Base-by-base conservation (phyloP, 1,284 basidiomycete genomes). In the Sphagnurus paluster region DNA sequence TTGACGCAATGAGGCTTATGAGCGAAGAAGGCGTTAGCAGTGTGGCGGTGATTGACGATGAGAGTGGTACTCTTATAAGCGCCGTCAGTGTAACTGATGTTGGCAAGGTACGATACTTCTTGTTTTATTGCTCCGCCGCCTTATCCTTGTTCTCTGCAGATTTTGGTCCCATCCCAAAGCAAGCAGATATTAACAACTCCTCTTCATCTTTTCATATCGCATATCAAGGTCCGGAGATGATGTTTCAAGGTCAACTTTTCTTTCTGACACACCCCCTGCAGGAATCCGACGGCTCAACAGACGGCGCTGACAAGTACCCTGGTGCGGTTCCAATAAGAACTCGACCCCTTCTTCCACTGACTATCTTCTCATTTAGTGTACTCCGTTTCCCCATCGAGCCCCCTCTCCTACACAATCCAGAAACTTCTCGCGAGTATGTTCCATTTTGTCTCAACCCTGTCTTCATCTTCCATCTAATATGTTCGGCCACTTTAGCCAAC, bases 1-100 rank as follows among this genome's bases (percentile, higher is more conserved):
- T 89, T 25, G 82, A 88, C 61, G 86, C 86, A 4, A 90, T 90
- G 87, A 77, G 71, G 48, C 68, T 85, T 23, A 89, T 90, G 87
- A 87, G 84, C 56, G 84, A 87, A 52, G 76, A 84, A 59, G 87
- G 87, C 16, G 86, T 90, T 28, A 87, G 87, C 60, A 87, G 83
- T 54, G 70, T 89, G 38, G 87, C 87, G 16, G 82, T 90, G 5
- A 60, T 87, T 4, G 82, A 87, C 39, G 83, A 85, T 43, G 80
- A 79, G 24, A 69, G 63, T 5, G 76, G 82, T 3, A 70, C 65
- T 24, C 64, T 90, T 35, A 62, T 87, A 49, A 87, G 87, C 52
- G 84, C 85, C 3, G 79, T 90, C 24, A 88, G 84, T 57, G 87
- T 89, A 2, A 88, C 85, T 6, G 87, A 90, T 59, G 71, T 90